Base-by-base conservation (phyloP, 2,329 filamentous ascomycete species). In the Hypoxylon sp. region DNA sequence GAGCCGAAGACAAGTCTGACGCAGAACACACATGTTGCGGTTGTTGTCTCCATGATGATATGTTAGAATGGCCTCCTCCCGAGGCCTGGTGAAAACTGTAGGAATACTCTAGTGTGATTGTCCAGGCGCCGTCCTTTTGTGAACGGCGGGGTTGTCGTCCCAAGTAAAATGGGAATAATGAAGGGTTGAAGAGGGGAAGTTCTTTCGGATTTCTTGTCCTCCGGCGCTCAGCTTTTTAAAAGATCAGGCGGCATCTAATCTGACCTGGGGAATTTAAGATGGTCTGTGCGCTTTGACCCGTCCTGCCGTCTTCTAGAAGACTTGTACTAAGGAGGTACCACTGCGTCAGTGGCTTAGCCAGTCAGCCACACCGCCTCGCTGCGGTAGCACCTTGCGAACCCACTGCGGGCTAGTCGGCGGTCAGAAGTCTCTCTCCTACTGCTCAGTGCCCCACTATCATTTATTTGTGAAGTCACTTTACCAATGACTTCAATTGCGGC, bases 61-160 rank as follows among this genome's bases (percentile, higher is more conserved):
- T 77, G 63, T 41, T 77, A 65, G 45, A 57, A 60, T 65, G 73
- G 72, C 75, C 75, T 78, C 74, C 66, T 67, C 70, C 51, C 69
- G 75, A 76, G 75, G 75, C 75, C 75, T 69, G 74, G 72, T 65
- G 68, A 65, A 68, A 76, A 76, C 69, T 73, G 60, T 51, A 28
- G 30, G 51, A 49, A 72, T 62, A 71, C 46, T 69, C 64, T 68
- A 69, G 50, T 58, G 68, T 57, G 60, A 77, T 77, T 71, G 70
- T 73, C 60, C 64, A 68, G 61, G 57, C 72, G 73, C 75, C 76
- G 76, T 72, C 64, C 60, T 67, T 62, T 41, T 58, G 62, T 62
- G 72, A 76, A 77, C 75, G 73, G 73, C 75, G 65, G 56, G 49
- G 38, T 50, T 28, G 38, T 70, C 57, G 45, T 63, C 64, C 69